Conservation (phyloP, 2,329 filamentous ascomycete genomes). For the Seiridium unicorne region DNA sequence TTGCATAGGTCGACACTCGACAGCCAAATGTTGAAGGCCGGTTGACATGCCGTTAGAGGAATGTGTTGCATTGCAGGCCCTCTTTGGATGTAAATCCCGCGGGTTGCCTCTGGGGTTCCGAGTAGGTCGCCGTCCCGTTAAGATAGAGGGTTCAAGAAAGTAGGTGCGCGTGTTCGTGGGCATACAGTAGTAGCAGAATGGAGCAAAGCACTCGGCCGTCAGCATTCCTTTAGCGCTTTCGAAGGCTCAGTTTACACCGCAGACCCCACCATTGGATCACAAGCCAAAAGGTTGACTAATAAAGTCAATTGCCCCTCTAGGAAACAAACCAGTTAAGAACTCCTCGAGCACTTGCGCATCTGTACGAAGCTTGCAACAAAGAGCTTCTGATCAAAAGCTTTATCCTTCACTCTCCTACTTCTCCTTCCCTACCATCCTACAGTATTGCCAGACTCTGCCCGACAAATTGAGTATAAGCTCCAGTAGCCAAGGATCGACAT, state of each 20-base stretch:
- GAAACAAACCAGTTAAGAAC: neutral
- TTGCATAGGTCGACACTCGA: neutral
- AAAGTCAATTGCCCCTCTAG: conserved; percentile 5
- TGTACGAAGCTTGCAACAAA: neutral
- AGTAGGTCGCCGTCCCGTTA: neutral
- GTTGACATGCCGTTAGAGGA: conserved; percentile 3
- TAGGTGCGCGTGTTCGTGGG: too few relatives aligned
- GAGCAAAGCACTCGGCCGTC: neutral
- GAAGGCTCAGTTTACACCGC: neutral
- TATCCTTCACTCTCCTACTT: neutral
- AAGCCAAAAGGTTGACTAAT: conserved; percentile 2
- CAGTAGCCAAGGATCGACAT: neutral
- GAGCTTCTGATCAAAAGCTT: neutral
- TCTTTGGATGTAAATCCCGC: neutral
- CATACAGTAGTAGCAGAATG: too few relatives aligned
- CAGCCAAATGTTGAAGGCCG: neutral
- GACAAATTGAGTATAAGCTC: too few relatives aligned
- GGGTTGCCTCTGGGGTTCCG: neutral
- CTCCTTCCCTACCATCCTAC: neutral
- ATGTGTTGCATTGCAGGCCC: neutral
- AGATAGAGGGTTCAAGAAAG: neutral
- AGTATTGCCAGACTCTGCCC: too few relatives aligned
- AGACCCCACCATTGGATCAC: conserved; percentile 2
- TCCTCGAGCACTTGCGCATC: neutral
- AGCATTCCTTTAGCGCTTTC: neutral